A percentile compares a stretch with the other conserved stretches of the same genome.
phyloP scores from a whole-genome alignment of 352 stramenopile species.

The Peronosclerospora sorghi region DNA sequence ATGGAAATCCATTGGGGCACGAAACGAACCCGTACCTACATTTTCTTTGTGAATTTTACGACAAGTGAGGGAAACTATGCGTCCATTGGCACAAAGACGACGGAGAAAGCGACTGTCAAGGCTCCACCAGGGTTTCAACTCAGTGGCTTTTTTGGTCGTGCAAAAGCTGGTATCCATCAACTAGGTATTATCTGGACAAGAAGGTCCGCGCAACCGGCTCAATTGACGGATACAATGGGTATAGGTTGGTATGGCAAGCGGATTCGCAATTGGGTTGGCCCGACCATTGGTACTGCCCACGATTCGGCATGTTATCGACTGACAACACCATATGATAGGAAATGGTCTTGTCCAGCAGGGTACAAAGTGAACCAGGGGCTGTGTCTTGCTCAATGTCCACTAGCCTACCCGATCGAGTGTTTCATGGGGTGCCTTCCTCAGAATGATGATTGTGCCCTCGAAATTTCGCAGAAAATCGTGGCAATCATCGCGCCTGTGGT shows the following conservation, averaged over 20 bases:
- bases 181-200: conserved; percentile 20
- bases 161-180: conserved; percentile 8
- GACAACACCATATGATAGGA: conserved; percentile 1
- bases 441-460: conserved; percentile 36
- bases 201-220: conserved; percentile 3
- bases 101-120: background rate
- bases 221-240: conserved; percentile 14
- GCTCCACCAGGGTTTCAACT: conserved; percentile 15
- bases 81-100: conserved; percentile 7
- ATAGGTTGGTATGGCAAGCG: conserved; percentile 14
- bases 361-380: conserved; percentile 2
- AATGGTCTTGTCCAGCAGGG: conserved; percentile 5
- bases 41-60: conserved; percentile 15
- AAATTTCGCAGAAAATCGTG: conserved; percentile 6
- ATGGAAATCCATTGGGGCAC: conserved; percentile 21
- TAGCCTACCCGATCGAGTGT: conserved; percentile 45
- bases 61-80: conserved; percentile 8
- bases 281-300: conserved; percentile 2
- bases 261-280: conserved; percentile 23
- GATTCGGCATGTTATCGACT: conserved; percentile 14
- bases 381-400: conserved; percentile 24
- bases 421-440: conserved; percentile 49
- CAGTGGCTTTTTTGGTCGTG: conserved; percentile 16
- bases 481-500: conserved; percentile 6
- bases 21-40: background rate